Evolutionary conservation across 345 rosid species (phyloP), one percentile per base, ranked within the genome.

Genomic region (Eucalyptus albens): DNA sequence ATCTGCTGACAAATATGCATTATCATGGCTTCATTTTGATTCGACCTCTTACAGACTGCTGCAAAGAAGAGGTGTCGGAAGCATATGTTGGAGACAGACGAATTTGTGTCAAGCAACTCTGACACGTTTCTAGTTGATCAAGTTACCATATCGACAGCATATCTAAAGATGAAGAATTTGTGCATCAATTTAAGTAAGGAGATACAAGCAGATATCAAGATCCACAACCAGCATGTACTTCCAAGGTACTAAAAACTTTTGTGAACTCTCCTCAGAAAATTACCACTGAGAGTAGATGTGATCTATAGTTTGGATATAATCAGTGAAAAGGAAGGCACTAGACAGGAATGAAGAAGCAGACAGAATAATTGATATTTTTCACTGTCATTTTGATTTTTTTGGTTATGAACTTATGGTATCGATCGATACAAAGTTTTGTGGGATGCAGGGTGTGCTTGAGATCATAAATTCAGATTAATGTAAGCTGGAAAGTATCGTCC

Each of bases 71-170:
- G 99, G 90, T 97, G 97, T 87, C 86, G 94, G 88, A 97, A 93
- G 92, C 98, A 94, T 91, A 93, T 97, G 97, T 87, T 92, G 47
- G 99, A 98, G 92, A 96, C 99, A 40, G 99, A 98, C 90, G 99
- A 98, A 90, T 98, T 94, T 89, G 92, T 97, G 50, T 95, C 95
- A 40, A 87, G 91, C 95, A 96, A 91, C 93, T 91, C 95, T 83
- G 98, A 94, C 90, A 95, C 93, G 65, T 94, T 95, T 91, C 96
- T 94, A 69, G 89, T 96, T 95, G 98, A 98, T 88, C 90, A 96
- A 17, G 88, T 96, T 89, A 96, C 99, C 86, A 91, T 94, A 89
- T 93, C 96, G 29, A 97, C 97, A 88, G 98, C 99, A 50, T 98
- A 98, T 91, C 88, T 94, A 89, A 98, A 97, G 93, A 96, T 97